Evolutionary conservation across 169 alveolate genomes (phyloP), one percentile per base, ranked within the genome.

Genomic region (Babesia divergens): DNA sequence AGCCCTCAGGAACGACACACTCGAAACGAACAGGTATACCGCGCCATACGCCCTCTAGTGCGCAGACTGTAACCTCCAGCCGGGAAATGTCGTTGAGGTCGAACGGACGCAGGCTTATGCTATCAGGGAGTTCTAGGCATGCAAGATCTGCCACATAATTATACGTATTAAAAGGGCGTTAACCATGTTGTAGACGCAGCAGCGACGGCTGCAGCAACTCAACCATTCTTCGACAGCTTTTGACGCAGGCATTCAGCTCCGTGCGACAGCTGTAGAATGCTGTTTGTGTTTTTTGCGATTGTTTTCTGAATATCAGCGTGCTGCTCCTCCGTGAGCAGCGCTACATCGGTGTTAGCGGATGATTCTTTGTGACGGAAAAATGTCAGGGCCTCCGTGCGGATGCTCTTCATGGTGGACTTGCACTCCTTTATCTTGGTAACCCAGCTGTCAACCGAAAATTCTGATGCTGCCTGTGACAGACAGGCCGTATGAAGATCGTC

Each of bases 381-480:
- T 52, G 67, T 65, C 42, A 32, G 80, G 26, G 84, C 80, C 53
- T 66, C 80, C 43, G 70, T 54, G 20, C 58, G 56, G 52, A 76
- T 76, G 24, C 43, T 56, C 82, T 74, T 65, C 76, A 71, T 68
- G 65, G 84, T 53, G 60, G 55, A 55, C 68, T 75, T 54, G 46
- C 50, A 54, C 58, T 59, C 60, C 67, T 50, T 83, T 52, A 44
- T 79, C 38, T 56, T 67, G 44, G 51, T 26, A n/a, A 59, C 43
- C 82, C 87, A 79, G 26, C 62, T 31, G 29, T 79, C 75, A n/a
- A 53, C 82, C 26, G 83, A 22, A 31, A 79, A 79, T 50, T 79
- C 87, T 18, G 75, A 52, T 14, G 87, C 83, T 1, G 77, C 75
- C 42, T 68, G 82, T 55, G 82, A 69, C 24, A 79, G 58, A 28